Conservation (phyloP, 2,329 filamentous ascomycete genomes). For the Beauveria sp. region DNA sequence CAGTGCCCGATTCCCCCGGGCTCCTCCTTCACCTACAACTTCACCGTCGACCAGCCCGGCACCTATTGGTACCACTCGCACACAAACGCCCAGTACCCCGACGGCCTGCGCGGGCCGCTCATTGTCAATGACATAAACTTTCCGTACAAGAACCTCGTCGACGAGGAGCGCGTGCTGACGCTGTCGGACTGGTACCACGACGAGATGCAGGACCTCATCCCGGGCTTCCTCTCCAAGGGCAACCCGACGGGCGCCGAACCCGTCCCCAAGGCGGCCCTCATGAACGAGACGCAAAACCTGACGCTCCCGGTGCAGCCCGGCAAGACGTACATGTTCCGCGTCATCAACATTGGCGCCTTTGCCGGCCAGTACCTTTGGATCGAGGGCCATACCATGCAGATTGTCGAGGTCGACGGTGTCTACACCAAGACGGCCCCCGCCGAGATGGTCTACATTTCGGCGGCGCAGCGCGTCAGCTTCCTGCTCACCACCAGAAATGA, state of each 20-base stretch:
- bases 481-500: conserved; percentile 56
- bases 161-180: conserved; percentile 57
- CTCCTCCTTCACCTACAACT: conserved; percentile 60
- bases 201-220: conserved; percentile 39
- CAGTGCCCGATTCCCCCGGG: conserved; percentile 62
- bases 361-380: conserved; percentile 60
- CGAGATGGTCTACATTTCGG: conserved; percentile 56
- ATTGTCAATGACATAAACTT: conserved; percentile 55
- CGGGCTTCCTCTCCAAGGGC: conserved; percentile 41
- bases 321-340: conserved; percentile 65
- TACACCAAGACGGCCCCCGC: conserved; percentile 55
- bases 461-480: conserved; percentile 60
- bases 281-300: conserved; percentile 62
- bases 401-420: conserved; percentile 67
- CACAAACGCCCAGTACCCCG: conserved; percentile 59
- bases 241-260: conserved; percentile 56
- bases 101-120: conserved; percentile 57
- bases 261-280: conserved; percentile 58
- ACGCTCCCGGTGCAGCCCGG: conserved; percentile 53
- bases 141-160: conserved; percentile 50
- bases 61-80: conserved; percentile 79
- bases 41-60: conserved; percentile 57
- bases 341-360: conserved; percentile 69
- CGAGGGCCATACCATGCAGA: conserved; percentile 57
- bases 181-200: conserved; percentile 67